Evolutionary conservation across 352 stramenopile genomes (phyloP), one percentile per base, ranked within the genome.

Genomic region (Globisporangium nodosum): DNA sequence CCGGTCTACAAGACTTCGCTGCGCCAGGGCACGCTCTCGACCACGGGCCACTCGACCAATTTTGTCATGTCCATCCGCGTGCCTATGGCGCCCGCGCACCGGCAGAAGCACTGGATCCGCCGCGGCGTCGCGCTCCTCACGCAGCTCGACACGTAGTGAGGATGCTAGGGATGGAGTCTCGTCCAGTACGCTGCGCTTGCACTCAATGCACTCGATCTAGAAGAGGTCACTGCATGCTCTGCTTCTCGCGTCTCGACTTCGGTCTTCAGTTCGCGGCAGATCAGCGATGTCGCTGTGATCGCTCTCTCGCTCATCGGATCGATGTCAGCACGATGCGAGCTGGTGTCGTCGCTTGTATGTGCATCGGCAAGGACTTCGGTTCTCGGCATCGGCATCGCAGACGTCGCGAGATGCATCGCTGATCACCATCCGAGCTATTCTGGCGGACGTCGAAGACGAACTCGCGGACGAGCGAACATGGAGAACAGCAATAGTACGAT

Each of bases 91-190:
- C 65, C 68, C 1, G 49, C 80, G 40, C 86, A 98, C 56, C 74
- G 83, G 16, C 89, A 98, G 65, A 97, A 98, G 60, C 88, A 98
- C 68, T 98, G 92, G 91, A 97, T 98, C 60, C 92, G 95, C 54
- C 78, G 90, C 21, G 95, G 95, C 30, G 90, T 97, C 18, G 95
- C 95, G 24, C 82, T 98, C 65, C 82, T 98, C 33, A 97, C 88
- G 1, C 89, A 97, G 63, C 75, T 98, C 33, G 90, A 98, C 67
- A 94, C 78, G 45, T 92, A 78, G 47, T 11, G 13, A 9, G 43
- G 5, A 48, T 13, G 31, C 5, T 35, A 9, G 8, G 5, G 31
- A 35, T 27, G 1, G 24, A 27, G 24, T 27, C 24, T 27, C 0
- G 24, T 27, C 24, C 24, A 27, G 24, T 1, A 27, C 24, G 24